Base-by-base conservation (phyloP, 768 basidiomycete species). In the Hortiboletus flavorubellus region DNA sequence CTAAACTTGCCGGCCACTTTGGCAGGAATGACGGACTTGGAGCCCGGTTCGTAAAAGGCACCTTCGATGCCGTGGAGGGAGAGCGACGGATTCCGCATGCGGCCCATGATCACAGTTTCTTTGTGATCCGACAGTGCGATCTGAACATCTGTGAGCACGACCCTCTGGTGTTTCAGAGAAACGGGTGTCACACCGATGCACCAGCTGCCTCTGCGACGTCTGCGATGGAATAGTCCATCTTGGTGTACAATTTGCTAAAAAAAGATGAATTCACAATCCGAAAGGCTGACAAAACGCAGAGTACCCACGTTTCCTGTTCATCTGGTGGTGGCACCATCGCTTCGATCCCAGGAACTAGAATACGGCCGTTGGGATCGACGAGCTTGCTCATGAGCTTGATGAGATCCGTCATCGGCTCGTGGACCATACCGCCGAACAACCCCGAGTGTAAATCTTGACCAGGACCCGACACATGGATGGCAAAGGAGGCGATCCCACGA, bases 61-160 rank as follows among this genome's bases (percentile, higher is more conserved):
- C 95, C 94, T 72, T 97, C 91, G 64, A 98, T 95, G 11, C 96
- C 96, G 68, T 98, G 95, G 26, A 98, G 74, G 3, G 92, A 94
- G 58, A 98, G 80, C 54, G 87, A 89, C 2, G 95, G 91, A 62
- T 82, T 77, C 34, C 93, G 84, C 95, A 98, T 98, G 62, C 93
- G 85, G 38, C 90, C 92, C 94, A 96, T 98, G 38, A 98, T 76
- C 21, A 89, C 82, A 10, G 75, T 69, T 31, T 85, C 85, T 69
- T 93, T 95, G 69, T 94, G 86, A 5, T 81, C 74, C 2, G 85
- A 86, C 23, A 97, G 68, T 2, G 89, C 85, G 61, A 92, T 85
- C 60, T 70, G 35, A 3, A 16, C 34, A 38, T 38, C 29, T 8
- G 5, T 59, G 8, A 60, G 49, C 16, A 8, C 18, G 14, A 52